phyloP scores from a whole-genome alignment of 2,329 filamentous ascomycete genomes.

The Colletotrichum cordylinicola region DNA sequence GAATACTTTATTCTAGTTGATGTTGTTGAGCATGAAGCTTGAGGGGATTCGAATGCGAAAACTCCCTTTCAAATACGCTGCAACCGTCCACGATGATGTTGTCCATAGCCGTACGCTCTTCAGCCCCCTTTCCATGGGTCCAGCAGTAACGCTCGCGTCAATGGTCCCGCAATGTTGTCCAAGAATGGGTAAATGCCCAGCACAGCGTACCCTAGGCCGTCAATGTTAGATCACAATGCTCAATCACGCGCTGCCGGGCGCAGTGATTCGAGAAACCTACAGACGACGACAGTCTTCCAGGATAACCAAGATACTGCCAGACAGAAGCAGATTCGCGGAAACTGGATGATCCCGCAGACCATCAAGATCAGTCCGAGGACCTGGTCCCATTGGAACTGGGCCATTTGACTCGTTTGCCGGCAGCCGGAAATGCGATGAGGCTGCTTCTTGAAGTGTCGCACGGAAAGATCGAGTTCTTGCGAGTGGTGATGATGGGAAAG shows the following conservation, averaged over 20 bases:
- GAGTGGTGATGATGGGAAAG: neutral
- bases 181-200: constrained; percentile 5
- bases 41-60: too few relatives aligned
- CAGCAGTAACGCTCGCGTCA: neutral
- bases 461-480: neutral
- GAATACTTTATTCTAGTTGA: too few relatives aligned
- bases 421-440: neutral
- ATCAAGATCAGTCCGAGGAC: neutral
- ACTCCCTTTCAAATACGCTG: too few relatives aligned
- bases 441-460: neutral
- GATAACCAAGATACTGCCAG: neutral
- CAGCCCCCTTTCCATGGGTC: neutral
- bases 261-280: neutral
- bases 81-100: fast-evolving
- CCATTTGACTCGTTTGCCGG: neutral
- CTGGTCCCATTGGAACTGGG: neutral
- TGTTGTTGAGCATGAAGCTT: too few relatives aligned
- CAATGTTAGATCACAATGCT: neutral
- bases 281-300: neutral
- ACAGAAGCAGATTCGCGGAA: neutral
- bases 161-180: neutral
- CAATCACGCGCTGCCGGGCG: fast-evolving
- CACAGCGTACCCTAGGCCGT: neutral
- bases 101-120: neutral
- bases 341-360: neutral